phyloP scores from a whole-genome alignment of 1,139 yeast genomes.

The Yamadazyma triangularis region DNA sequence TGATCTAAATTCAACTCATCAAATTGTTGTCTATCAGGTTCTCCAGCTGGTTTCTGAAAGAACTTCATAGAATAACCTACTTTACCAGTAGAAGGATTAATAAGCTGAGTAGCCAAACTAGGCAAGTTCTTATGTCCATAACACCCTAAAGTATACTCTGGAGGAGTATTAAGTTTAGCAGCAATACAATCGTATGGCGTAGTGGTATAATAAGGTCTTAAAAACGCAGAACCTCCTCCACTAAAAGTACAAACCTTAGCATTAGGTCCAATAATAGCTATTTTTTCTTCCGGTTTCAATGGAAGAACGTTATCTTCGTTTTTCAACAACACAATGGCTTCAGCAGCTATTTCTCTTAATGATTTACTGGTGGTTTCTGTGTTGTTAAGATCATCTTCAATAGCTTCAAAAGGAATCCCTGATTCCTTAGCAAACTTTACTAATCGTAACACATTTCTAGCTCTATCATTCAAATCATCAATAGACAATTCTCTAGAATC shows the following conservation, averaged over 20 bases:
- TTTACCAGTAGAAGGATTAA: conserved; percentile 29
- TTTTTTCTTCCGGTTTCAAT: conserved; percentile 18
- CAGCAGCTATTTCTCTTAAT: conserved; percentile 46
- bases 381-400: conserved; percentile 25
- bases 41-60: conserved; percentile 25
- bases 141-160: conserved; percentile 18
- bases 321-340: conserved; percentile 49
- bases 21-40: conserved; percentile 19
- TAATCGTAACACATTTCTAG: conserved; percentile 40
- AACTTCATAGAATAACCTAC: conserved; percentile 35
- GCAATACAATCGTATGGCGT: conserved; percentile 27
- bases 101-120: conserved; percentile 20
- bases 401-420: conserved; percentile 32
- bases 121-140: conserved; percentile 23
- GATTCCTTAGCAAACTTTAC: conserved; percentile 36
- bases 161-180: conserved; percentile 14
- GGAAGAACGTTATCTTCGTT: conserved; percentile 46
- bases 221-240: conserved; percentile 35
- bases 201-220: conserved; percentile 24
- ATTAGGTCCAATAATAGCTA: conserved; percentile 35
- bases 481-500: conserved; percentile 27
- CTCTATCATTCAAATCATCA: conserved; percentile 41
- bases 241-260: conserved; percentile 25
- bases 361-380: conserved; percentile 38
- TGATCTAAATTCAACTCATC: conserved; percentile 31